Base-by-base conservation (phyloP, 805 yeast genomes). In the Tetrapisispora arboricola region DNA sequence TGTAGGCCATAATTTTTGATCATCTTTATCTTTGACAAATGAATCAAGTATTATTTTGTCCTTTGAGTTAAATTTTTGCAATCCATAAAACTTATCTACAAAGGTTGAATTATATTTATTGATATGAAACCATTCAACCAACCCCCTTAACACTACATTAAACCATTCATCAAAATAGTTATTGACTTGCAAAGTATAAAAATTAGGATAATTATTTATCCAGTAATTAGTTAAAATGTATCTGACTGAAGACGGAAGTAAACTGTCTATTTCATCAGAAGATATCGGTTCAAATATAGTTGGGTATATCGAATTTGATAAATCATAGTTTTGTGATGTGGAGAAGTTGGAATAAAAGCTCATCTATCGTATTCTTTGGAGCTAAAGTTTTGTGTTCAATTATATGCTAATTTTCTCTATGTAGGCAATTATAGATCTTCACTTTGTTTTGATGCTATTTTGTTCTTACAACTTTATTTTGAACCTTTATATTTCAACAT, bases 11-110 rank as follows among this genome's bases (percentile, higher is more conserved):
- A 36, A 33, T 35, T 38, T 33, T 9, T 42, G 17, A 22, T n/a
- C 29, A 29, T 4, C 41, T 38, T 15, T 39, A 29, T 10, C 37
- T 12, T 15, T 34, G 3, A 34, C 12, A n/a, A 22, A 24, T 16
- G 51, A 38, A 10, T 43, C 16, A 8, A 37, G 27, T 20, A 51
- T 31, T 11, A 49, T 47, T 12, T 46, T 54, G 31, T 55, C 54
- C 10, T 46, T 47, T 36, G 51, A 44, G 39, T 61, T 58, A 19
- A 67, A 55, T 27, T 94, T 67, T 54, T 86, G 86, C 47, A 90
- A 63, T 2, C 96, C 97, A 55, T 90, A 90, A 56, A 90, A 90
- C 55, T 84, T 83, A 58, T 90, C 96, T 0, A 94, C 85, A 53
- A 90, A 85, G 2, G 92, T 76, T 0, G 94, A 76, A 52, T 84